Base-by-base conservation (phyloP, 2,329 filamentous ascomycete genomes). In the Pseudogymnoascus sp. region DNA sequence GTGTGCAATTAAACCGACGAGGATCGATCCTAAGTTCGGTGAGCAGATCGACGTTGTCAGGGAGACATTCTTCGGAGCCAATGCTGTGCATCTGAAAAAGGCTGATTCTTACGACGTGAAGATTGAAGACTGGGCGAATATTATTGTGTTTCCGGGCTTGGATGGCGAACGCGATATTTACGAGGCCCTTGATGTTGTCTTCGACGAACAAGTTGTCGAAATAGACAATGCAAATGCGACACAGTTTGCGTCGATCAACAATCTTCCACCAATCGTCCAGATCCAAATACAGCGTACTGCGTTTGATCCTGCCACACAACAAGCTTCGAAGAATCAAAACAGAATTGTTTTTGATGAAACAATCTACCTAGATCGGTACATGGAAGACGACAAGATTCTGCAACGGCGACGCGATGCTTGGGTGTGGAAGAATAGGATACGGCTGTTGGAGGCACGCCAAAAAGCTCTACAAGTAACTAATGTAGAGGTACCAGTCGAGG, bases 351-450 rank as follows among this genome's bases (percentile, higher is more conserved):
- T 99, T n/a, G 86, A 88, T 4, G 87, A 94, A 66, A 86, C 82
- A 1, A 80, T 99, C 11, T 96, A 90, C 70, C 79, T 99, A 60
- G 94, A 97, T 73, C 84, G 92, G 28, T 99, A 96, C 72, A 87
- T 92, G 80, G 86, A 90, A 63, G 82, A 83, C 4, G 77, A 80
- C 1, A 75, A 81, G 1, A 75, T 91, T 2, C 82, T 89, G 71
- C 76, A 80, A 43, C 79, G 82, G 43, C 85, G 91, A 28, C 80
- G 86, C 63, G 78, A 87, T 63, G 84, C 84, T 47, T 97, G 93
- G 93, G 80, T 82, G 50, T 84, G 88, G 73, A 89, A 90, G 64
- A 80, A 81, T 62, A 78, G 84, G 50, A 74, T 94, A 11, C 79
- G 78, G 33, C 74, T 76, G 28, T 69, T 90, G 2, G 80, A 84